Conservation (phyloP, 2,329 filamentous ascomycete species). For the Verticillium nubilum region DNA sequence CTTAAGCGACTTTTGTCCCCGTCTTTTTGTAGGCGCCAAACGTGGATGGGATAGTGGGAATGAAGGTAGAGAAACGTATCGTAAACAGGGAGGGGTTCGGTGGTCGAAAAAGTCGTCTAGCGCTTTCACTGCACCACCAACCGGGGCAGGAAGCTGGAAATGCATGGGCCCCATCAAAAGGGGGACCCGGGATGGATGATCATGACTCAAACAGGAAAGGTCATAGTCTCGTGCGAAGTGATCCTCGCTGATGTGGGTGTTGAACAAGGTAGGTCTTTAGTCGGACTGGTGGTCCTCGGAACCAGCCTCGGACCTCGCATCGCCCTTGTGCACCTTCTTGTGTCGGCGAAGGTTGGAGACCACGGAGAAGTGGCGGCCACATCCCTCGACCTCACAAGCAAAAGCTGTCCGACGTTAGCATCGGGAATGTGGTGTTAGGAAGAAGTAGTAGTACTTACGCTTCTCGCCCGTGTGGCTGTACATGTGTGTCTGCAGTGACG, state of each 20-base stretch:
- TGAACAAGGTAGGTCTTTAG: slow-evolving; percentile 21
- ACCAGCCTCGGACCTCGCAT: slow-evolving; percentile 56
- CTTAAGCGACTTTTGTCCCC: slow-evolving; percentile 8
- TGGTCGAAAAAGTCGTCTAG: neutral
- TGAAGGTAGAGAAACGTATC: neutral
- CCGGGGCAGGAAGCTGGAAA: neutral
- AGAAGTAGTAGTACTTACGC: slow-evolving; percentile 57
- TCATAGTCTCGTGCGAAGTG: slow-evolving; percentile 9
- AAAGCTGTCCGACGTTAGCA: slow-evolving; percentile 57
- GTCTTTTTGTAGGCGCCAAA: slow-evolving; percentile 8
- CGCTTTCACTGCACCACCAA: neutral
- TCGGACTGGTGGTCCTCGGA: slow-evolving; percentile 60
- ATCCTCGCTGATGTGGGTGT: neutral
- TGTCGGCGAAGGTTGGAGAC: slow-evolving; percentile 93
- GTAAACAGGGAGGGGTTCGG: neutral
- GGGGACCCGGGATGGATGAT: slow-evolving; percentile 2
- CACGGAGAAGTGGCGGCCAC: slow-evolving; percentile 92
- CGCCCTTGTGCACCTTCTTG: slow-evolving; percentile 90
- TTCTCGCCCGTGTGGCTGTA: slow-evolving; percentile 98
- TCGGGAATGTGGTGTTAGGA: neutral
- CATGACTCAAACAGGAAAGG: slow-evolving; percentile 11
- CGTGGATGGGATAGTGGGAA: slow-evolving; percentile 4
- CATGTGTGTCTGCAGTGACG: slow-evolving; percentile 94
- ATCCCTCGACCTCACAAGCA: slow-evolving; percentile 88
- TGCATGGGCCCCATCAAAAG: neutral